Evolutionary conservation across 352 stramenopile species (phyloP).

Genomic region (Thraustochytrium sp.): DNA sequence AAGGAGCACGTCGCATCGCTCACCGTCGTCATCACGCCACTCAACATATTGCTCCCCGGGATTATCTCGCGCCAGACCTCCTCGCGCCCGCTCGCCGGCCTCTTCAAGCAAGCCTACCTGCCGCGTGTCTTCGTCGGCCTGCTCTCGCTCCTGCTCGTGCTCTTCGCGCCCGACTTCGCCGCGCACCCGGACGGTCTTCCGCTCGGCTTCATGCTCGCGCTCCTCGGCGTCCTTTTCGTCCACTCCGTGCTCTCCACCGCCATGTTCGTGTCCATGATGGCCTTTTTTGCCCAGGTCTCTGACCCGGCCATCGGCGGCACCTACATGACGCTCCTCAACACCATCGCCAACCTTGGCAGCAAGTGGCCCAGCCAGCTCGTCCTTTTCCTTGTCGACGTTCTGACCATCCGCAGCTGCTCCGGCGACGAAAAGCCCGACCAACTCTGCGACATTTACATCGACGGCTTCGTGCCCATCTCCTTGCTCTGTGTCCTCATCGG

Average conservation of each 20-base stretch:
- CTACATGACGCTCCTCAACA: slow-evolving; percentile 99
- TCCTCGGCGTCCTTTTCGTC: background rate
- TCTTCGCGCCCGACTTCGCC: slow-evolving; percentile 2
- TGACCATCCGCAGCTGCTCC: slow-evolving; percentile 13
- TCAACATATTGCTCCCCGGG: slow-evolving; percentile 76
- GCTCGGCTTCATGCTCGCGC: slow-evolving; percentile 20
- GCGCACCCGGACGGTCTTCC: background rate
- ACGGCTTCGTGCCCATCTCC: slow-evolving; percentile 25
- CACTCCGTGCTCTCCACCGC: slow-evolving; percentile 26
- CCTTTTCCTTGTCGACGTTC: slow-evolving; percentile 54
- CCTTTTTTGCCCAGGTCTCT: slow-evolving; percentile 93
- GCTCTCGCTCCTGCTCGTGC: slow-evolving; percentile 25
- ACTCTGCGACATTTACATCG: background rate
- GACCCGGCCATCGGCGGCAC: slow-evolving; percentile 95
- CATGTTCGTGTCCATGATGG: slow-evolving; percentile 82
- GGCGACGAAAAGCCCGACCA: background rate
- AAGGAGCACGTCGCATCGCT: slow-evolving; percentile 83
- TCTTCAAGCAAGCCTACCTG: slow-evolving; percentile 39
- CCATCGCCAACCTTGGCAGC: slow-evolving; percentile 91
- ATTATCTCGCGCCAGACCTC: slow-evolving; percentile 64
- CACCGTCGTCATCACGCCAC: slow-evolving; percentile 71
- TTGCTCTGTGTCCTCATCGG: slow-evolving; percentile 12
- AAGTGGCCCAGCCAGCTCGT: slow-evolving; percentile 72
- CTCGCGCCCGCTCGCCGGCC: background rate
- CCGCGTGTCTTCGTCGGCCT: slow-evolving; percentile 27